Conservation (phyloP, 306 rosid species). For the Gillenia trifoliata region DNA sequence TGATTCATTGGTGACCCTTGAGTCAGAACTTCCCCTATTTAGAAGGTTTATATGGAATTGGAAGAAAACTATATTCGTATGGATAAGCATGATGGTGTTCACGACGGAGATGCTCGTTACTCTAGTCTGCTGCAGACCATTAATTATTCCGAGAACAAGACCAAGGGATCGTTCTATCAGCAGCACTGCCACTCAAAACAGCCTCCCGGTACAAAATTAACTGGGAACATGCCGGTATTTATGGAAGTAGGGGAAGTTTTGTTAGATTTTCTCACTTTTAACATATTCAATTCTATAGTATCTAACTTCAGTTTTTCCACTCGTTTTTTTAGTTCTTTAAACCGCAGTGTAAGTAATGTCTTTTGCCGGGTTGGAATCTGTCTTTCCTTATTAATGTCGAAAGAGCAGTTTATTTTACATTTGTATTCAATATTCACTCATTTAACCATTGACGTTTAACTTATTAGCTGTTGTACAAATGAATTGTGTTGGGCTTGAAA, state of each 20-base stretch:
- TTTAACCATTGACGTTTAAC: background rate
- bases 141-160: slow-evolving; percentile 52
- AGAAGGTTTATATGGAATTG: slow-evolving; percentile 65
- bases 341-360: background rate
- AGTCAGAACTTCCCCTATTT: slow-evolving; percentile 57
- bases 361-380: background rate
- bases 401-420: background rate
- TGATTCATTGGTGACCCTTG: slow-evolving; percentile 51
- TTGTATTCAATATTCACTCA: background rate
- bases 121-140: slow-evolving; percentile 57
- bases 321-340: background rate
- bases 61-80: slow-evolving; percentile 67
- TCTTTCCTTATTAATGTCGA: background rate
- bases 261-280: slow-evolving; percentile 12
- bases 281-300: slow-evolving; percentile 5
- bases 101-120: slow-evolving; percentile 41
- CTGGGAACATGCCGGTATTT: slow-evolving; percentile 1
- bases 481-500: background rate
- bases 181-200: slow-evolving; percentile 12
- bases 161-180: slow-evolving; percentile 34
- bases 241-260: slow-evolving; percentile 15
- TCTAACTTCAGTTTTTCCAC: background rate
- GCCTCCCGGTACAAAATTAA: slow-evolving; percentile 20
- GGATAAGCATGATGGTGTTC: slow-evolving; percentile 55
- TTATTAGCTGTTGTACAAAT: background rate